Evolutionary conservation across 345 rosid genomes (phyloP), one percentile per base, ranked within the genome.

Genomic region (Geranium brycei): DNA sequence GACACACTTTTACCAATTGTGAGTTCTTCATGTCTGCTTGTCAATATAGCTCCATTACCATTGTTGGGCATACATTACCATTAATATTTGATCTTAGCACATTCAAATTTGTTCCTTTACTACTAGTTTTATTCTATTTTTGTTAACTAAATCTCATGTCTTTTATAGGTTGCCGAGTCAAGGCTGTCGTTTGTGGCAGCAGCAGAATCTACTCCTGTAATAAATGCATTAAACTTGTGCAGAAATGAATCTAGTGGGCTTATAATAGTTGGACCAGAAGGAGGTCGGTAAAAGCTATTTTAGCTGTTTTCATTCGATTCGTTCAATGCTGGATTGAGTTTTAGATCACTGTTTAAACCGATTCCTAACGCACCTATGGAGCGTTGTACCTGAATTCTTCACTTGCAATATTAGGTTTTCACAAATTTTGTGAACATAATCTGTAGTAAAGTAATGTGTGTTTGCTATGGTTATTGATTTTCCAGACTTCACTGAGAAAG

Each of bases 181-280:
- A 80, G 87, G 69, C 75, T 81, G 64, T 83, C 87, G 71, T 81
- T 89, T 81, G 71, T 83, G 62, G 96, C 96, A 64, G 76, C 78
- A 57, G 96, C 95, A 28, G 86, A 81, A 81, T 93, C 90, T 77
- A 75, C 87, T 58, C 89, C 93, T 64, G 83, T 92, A 65, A 71
- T 86, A 67, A 74, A 60, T 68, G 80, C 75, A 65, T 70, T 85
- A 74, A 65, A 77, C 63, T 79, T 86, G 35, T 53, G 73, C 12
- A 68, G 71, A 62, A 76, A 68, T 38, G 88, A 82, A 72, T 38
- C 84, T 15, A 77, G 81, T 63, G 91, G 95, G 68, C 56, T 89
- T 47, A 77, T 86, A 63, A 78, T 86, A 31, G 77, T 89, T 66
- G 88, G 95, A 73, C 95, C 97, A 61, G 97, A 89, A 77, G 98